Evolutionary conservation across 495 filamentous ascomycete species (phyloP).

Genomic region (Astrothelium macrocarpum): DNA sequence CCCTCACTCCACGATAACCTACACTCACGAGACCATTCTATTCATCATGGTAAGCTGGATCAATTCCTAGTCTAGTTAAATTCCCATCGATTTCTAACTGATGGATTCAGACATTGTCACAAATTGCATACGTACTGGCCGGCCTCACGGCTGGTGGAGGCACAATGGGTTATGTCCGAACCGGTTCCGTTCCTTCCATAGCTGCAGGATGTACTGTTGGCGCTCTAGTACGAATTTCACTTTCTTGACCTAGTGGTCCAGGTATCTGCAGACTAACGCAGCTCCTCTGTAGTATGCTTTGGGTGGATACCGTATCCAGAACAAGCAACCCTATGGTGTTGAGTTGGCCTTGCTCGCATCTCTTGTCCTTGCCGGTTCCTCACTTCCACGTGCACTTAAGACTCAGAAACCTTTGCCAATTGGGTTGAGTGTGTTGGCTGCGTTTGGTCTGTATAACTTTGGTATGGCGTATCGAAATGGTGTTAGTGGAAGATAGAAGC

Average conservation of each 20-base stretch:
- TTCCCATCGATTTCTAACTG: background rate
- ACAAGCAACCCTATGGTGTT: slow-evolving; percentile 35
- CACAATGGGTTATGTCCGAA: slow-evolving; percentile 71
- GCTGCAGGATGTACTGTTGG: slow-evolving; percentile 76
- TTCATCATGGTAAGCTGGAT: background rate
- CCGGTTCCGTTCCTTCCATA: slow-evolving; percentile 76
- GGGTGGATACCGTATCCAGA: slow-evolving; percentile 60
- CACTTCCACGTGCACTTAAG: slow-evolving; percentile 74
- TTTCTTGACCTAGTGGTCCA: background rate
- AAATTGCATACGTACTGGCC: slow-evolving; percentile 65
- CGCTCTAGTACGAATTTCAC: slow-evolving; percentile 31
- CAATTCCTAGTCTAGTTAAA: too few species aligned
- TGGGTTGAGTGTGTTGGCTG: slow-evolving; percentile 55
- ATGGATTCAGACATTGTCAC: slow-evolving; percentile 29
- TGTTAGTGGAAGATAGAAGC: background rate
- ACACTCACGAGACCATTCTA: background rate
- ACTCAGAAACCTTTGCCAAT: slow-evolving; percentile 66
- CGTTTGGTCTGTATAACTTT: slow-evolving; percentile 51
- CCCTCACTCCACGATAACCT: too few species aligned
- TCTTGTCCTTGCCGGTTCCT: slow-evolving; percentile 66
- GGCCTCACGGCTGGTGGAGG: slow-evolving; percentile 79
- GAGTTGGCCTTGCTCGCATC: slow-evolving; percentile 55
- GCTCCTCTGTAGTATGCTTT: slow-evolving; percentile 45
- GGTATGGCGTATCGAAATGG: slow-evolving; percentile 41
- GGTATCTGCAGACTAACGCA: background rate